Conservation (phyloP, 2,329 filamentous ascomycete species). For the Neofusicoccum laricinum region DNA sequence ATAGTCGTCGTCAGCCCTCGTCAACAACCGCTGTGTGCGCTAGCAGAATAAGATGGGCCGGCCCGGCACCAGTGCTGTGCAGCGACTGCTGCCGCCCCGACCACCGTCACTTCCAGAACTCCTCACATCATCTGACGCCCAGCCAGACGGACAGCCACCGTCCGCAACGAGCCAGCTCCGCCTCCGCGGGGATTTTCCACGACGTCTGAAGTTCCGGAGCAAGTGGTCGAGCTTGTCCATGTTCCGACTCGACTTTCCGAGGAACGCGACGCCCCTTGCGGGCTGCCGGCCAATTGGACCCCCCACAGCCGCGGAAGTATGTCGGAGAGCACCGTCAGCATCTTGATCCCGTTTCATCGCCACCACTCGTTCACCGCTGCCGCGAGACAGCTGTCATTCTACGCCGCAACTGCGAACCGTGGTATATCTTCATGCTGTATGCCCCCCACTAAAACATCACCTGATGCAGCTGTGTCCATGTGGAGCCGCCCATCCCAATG, state of each 20-base stretch:
- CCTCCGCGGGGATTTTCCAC: not conserved
- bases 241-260: not conserved
- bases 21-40: not conserved
- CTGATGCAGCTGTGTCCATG: not conserved
- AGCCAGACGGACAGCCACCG: not conserved
- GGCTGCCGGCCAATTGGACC: not conserved
- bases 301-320: not conserved
- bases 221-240: not conserved
- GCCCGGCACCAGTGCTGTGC: not conserved
- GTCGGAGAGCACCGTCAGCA: not conserved
- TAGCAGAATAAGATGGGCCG: not conserved
- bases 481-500: not conserved
- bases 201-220: slow-evolving; percentile 5
- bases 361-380: not conserved
- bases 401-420: not conserved
- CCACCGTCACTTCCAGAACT: not conserved
- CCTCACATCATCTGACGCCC: not conserved
- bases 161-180: not conserved
- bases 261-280: not conserved
- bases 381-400: not conserved
- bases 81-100: not conserved
- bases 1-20: not conserved
- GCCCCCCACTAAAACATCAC: not conserved
- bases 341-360: not conserved
- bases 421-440: not conserved